These are phyloP conservation scores for Monosporozyma siamensis DNA, from an alignment of 805 yeast genomes.

Conservation along the genomic window DNA sequence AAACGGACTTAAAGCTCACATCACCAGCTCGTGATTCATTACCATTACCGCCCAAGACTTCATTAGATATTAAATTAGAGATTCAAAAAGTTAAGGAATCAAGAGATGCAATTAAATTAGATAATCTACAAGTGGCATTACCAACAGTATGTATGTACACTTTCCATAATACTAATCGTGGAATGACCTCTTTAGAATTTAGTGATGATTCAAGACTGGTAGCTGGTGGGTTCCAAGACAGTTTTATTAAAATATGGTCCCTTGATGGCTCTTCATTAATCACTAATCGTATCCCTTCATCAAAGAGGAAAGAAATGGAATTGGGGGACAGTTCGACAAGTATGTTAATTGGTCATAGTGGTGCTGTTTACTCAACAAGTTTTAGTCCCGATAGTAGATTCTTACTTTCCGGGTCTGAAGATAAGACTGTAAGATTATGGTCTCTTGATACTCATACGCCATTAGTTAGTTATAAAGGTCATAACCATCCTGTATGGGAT, in stretches of 20 bases:
- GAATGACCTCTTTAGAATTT: constrained; percentile 77
- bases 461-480: constrained; percentile 91
- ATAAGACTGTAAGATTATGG: constrained; percentile 88
- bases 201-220: constrained; percentile 78
- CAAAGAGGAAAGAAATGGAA: constrained; percentile 35
- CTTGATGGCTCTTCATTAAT: constrained; percentile 79
- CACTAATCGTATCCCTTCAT: constrained; percentile 50
- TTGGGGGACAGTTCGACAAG: constrained; percentile 20
- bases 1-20: constrained; percentile 35
- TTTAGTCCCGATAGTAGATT: constrained; percentile 86
- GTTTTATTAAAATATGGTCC: constrained; percentile 85
- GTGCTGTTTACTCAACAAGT: constrained; percentile 83
- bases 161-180: constrained; percentile 88
- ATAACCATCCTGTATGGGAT: constrained; percentile 96
- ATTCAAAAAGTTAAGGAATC: constrained; percentile 75
- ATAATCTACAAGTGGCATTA: constrained; percentile 62
- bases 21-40: constrained; percentile 66
- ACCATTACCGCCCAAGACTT: constrained; percentile 80
- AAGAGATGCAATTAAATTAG: constrained; percentile 61
- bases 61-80: constrained; percentile 70
- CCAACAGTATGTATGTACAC: constrained; percentile 98
- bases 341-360: constrained; percentile 78
- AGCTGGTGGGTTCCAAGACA: constrained; percentile 93
- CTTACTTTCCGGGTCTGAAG: constrained; percentile 78
- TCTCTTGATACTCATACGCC: constrained; percentile 84